Evolutionary conservation across 1,284 basidiomycete genomes (phyloP), one percentile per base, ranked within the genome.

Genomic region (Apiotrichum montevideense): DNA sequence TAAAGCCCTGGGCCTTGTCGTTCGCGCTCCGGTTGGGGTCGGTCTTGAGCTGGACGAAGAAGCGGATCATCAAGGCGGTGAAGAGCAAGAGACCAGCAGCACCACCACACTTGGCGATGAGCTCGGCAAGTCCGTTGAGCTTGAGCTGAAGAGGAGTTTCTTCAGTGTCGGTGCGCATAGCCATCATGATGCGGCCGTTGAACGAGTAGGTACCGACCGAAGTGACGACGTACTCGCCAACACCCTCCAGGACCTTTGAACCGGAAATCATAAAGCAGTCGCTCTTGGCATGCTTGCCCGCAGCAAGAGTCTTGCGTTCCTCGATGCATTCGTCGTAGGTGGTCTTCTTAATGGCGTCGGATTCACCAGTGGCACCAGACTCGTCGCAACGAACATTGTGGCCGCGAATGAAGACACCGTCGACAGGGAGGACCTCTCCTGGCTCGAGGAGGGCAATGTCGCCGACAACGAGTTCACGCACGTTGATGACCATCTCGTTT

Each of bases 341-440:
- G 33, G 85, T 72, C 78, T 98, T 98, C 72, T 86, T 87, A 73
- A 98, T 94, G 21, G 94, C 88, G 74, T 98, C 94, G 6, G 88
- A 89, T 78, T 98, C 95, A 63, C 94, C 95, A 1, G 96, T 98
- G 42, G 92, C 92, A 21, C 90, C 90, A 35, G 90, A 93, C 77
- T 98, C 96, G 74, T 98, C 96, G 73, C 94, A 98, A 69, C 86
- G 87, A 68, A 98, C 87, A 62, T 92, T 93, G 78, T 98, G 90
- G 15, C 95, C 94, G 8, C 84, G 80, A 35, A 98, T 78, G 78
- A 96, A 96, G 68, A 98, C 82, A 61, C 95, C 95, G 71, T 98
- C 96, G 75, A 91, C 94, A 46, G 95, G 94, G 8, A 98, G 73
- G 58, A 98, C 87, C 75, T 98, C 96, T 66, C 95, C 96, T 1